Percentiles rank a stretch among this genome's conserved stretches.
Conservation (phyloP, 2,329 filamentous ascomycete species). For the Penicillium polonicum region DNA sequence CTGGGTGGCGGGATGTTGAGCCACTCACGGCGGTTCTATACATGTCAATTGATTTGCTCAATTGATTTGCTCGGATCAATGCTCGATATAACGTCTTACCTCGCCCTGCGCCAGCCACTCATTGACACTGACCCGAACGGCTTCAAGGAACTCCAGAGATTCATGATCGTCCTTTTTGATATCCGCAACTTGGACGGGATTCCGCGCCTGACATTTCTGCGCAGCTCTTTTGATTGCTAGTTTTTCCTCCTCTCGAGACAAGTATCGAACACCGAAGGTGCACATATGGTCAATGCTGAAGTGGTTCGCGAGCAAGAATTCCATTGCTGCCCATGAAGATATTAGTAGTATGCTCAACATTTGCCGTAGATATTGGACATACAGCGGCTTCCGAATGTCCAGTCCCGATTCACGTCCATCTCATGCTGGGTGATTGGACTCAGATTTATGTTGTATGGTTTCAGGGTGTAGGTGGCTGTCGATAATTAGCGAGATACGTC, state of each 20-base stretch:
- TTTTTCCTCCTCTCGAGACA: slow-evolving; percentile 60
- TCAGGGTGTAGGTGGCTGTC: slow-evolving; percentile 54
- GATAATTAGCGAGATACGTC: slow-evolving; percentile 30
- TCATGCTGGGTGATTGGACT: slow-evolving; percentile 55
- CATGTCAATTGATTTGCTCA: background rate
- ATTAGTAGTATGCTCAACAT: background rate
- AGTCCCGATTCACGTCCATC: slow-evolving; percentile 60
- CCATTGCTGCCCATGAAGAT: slow-evolving; percentile 46
- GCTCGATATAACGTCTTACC: slow-evolving; percentile 14
- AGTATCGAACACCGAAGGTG: slow-evolving; percentile 58
- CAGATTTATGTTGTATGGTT: slow-evolving; percentile 65
- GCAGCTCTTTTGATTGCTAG: slow-evolving; percentile 47
- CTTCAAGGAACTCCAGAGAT: slow-evolving; percentile 52
- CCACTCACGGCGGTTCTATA: slow-evolving; percentile 34
- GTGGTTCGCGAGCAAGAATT: slow-evolving; percentile 59
- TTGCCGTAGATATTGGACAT: slow-evolving; percentile 17
- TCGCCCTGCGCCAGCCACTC: slow-evolving; percentile 43
- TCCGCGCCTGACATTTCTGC: slow-evolving; percentile 40
- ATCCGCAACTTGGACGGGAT: slow-evolving; percentile 41
- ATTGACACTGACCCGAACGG: slow-evolving; percentile 47
- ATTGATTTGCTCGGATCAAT: background rate
- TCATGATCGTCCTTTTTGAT: slow-evolving; percentile 54
- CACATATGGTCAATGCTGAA: slow-evolving; percentile 61
- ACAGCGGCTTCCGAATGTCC: slow-evolving; percentile 57
- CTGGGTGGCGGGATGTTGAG: slow-evolving; percentile 47